Conservation (phyloP, 352 stramenopile genomes). For the Pythium insidiosum region DNA sequence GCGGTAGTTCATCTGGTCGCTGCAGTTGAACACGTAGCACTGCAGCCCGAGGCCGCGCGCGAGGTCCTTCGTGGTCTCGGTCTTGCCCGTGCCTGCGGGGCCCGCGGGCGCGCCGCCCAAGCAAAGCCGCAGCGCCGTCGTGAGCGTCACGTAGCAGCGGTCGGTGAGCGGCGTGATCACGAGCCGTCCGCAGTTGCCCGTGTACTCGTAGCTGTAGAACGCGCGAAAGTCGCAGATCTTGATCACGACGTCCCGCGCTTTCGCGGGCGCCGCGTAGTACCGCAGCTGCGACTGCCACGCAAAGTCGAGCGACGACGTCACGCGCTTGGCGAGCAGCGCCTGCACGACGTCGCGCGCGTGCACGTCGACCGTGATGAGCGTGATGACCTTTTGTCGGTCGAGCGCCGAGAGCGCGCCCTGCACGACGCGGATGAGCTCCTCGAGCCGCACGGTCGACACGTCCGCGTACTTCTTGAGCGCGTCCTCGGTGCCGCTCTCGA, state of each 20-base stretch:
- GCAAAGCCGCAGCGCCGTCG: conserved; percentile 68
- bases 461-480: conserved; percentile 94
- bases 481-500: conserved; percentile 93
- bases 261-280: conserved; percentile 79
- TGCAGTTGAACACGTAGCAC: conserved; percentile 87
- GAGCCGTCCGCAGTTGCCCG: conserved; percentile 88
- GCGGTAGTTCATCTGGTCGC: conserved; percentile 92
- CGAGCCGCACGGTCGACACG: conserved; percentile 85
- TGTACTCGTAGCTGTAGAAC: conserved; percentile 96
- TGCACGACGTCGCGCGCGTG: conserved; percentile 94
- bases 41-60: conserved; percentile 66
- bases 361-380: conserved; percentile 96
- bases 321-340: conserved; percentile 89
- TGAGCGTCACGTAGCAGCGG: conserved; percentile 82
- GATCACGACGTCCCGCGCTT: conserved; percentile 74
- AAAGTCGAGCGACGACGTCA: conserved; percentile 88
- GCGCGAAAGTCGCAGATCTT: conserved; percentile 88
- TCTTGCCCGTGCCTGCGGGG: conserved; percentile 81
- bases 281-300: conserved; percentile 94
- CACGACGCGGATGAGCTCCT: conserved; percentile 92
- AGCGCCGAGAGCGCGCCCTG: conserved; percentile 63
- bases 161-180: conserved; percentile 83
- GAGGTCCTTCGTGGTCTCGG: conserved; percentile 81
- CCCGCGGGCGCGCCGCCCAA: conserved; percentile 71
- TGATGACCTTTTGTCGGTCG: conserved; percentile 92